These are phyloP conservation scores for Lecanicillium sp. DNA, from an alignment of 2,329 filamentous ascomycete species.

Conservation along the genomic window DNA sequence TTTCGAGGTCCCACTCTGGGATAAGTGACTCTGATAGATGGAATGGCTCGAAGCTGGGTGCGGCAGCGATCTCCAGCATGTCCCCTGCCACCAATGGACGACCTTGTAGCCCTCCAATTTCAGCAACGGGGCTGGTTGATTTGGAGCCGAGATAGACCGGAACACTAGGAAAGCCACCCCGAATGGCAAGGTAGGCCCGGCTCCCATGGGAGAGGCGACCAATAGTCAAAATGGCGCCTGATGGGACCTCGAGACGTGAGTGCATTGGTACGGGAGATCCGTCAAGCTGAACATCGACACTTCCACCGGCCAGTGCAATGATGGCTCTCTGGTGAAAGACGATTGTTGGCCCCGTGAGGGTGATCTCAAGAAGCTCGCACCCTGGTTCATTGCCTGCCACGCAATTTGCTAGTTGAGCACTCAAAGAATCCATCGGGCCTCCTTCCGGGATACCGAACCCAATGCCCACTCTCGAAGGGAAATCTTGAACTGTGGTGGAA, in stretches of 20 bases:
- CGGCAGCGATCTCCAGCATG: slow-evolving; percentile 32
- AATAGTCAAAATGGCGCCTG: slow-evolving; percentile 40
- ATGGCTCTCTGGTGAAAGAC: slow-evolving; percentile 45
- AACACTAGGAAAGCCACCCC: slow-evolving; percentile 30
- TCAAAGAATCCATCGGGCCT: slow-evolving; percentile 55
- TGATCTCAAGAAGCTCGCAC: slow-evolving; percentile 51
- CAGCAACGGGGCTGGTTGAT: slow-evolving; percentile 48
- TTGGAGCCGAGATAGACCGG: slow-evolving; percentile 52
- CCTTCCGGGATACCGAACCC: slow-evolving; percentile 51
- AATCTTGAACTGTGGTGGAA: slow-evolving; percentile 52
- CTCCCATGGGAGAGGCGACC: slow-evolving; percentile 46
- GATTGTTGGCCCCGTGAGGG: slow-evolving; percentile 50
- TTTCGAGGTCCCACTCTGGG: slow-evolving; percentile 7
- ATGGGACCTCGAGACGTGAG: slow-evolving; percentile 40
- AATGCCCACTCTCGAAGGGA: slow-evolving; percentile 46
- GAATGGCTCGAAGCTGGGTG: not conserved
- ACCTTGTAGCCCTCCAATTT: slow-evolving; percentile 53
- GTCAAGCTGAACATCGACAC: slow-evolving; percentile 44
- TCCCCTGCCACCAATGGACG: slow-evolving; percentile 46
- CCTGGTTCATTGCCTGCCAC: slow-evolving; percentile 47
- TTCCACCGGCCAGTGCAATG: slow-evolving; percentile 49
- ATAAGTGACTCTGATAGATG: slow-evolving; percentile 6
- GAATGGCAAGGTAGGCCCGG: slow-evolving; percentile 50
- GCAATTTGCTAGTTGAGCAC: slow-evolving; percentile 49
- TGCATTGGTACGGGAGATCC: slow-evolving; percentile 43